Evolutionary conservation across 2,329 filamentous ascomycete genomes (phyloP).

Genomic region (Colletotrichum sp.): DNA sequence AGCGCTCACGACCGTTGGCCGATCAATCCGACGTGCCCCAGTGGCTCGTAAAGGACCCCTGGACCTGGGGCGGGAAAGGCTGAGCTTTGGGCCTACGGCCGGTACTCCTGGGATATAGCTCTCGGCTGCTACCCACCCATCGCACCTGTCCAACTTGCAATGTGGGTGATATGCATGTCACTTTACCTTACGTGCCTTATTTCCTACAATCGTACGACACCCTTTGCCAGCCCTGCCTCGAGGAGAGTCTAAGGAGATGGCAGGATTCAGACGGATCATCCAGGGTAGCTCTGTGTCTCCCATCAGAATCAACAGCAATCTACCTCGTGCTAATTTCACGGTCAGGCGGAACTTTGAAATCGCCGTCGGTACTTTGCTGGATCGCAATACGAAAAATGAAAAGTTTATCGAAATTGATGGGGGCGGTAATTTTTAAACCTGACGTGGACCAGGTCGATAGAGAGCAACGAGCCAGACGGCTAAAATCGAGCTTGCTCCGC

Average conservation of each 20-base stretch:
- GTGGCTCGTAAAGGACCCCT: neutral
- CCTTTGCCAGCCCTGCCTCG: neutral
- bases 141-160: neutral
- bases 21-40: neutral
- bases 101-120: neutral
- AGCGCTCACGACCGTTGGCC: neutral
- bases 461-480: neutral
- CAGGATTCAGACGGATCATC: neutral
- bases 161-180: neutral
- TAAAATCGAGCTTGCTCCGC: neutral
- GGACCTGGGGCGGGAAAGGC: neutral
- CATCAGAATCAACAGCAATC: neutral
- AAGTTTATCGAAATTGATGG: neutral
- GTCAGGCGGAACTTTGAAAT: neutral
- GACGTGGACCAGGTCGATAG: neutral
- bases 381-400: neutral
- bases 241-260: neutral
- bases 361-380: neutral
- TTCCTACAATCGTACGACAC: neutral
- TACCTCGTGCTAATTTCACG: neutral
- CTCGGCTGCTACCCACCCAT: neutral
- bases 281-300: neutral
- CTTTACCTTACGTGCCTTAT: neutral
- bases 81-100: slow-evolving; percentile 1
- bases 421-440: neutral